Evolutionary conservation across 768 basidiomycete genomes (phyloP), one percentile per base, ranked within the genome.

Genomic region (Pulveroboletus sp.): DNA sequence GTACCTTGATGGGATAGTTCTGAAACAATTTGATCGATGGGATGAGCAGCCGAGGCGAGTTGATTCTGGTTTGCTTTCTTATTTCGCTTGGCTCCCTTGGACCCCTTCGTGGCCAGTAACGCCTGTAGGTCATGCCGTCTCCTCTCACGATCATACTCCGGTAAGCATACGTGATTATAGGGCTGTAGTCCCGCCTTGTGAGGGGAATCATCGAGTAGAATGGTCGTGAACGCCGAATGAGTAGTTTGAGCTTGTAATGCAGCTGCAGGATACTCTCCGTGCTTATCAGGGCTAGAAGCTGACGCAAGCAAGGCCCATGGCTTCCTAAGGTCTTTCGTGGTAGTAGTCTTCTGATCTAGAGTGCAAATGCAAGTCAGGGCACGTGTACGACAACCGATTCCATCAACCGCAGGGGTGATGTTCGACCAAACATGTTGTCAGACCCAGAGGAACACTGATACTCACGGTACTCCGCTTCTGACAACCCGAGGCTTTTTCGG

Each of bases 121-220:
- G 50, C 54, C 11, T 51, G 65, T 17, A 76, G 55, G 49, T 78
- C 76, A 15, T 54, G 52, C 15, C 61, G 60, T 27, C 83, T 76
- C 60, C 68, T 70, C 8, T 67, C 56, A 2, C 65, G 69, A 12
- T 74, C 71, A 61, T 90, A 92, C 60, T 90, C 89, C 9, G 69
- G 74, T 55, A 92, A 76, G 60, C 85, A 88, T 18, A 92, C 69
- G 60, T 93, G 90, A 61, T 89, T 93, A 71, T 79, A 86, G 0
- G 89, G 90, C 60, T 93, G 90, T 14, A 85, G 71, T 27, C 70
- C 75, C 0, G 85, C 79, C 57, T 80, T 80, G 51, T 66, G 67
- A 26, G 73, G 71, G 12, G 80, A 80, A 55, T 80, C 79, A 51
- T 80, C 78, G 10, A 80, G 64, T 26, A 80, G 68, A 18, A 80